These are phyloP conservation scores for Ilyonectria mors-panacis DNA, from an alignment of 2,329 filamentous ascomycete species.

Conservation along the genomic window DNA sequence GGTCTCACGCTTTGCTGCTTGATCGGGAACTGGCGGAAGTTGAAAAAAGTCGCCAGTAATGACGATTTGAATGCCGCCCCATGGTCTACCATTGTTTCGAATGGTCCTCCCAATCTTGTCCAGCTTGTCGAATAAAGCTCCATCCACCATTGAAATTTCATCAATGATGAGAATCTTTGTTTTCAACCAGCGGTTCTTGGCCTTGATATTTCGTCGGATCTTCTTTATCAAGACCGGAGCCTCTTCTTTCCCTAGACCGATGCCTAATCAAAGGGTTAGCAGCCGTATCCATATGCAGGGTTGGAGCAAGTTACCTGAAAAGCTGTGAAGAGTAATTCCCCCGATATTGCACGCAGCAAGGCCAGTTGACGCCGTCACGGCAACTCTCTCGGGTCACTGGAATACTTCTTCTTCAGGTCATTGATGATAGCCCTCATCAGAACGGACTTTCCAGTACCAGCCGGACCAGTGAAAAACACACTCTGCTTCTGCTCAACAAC, in stretches of 20 bases:
- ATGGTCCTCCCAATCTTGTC: conserved; percentile 88
- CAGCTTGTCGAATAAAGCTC: conserved; percentile 96
- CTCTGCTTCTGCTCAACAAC: conserved; percentile 87
- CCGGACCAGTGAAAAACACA: conserved; percentile 98
- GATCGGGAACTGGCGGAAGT: conserved; percentile 91
- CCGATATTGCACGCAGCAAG: conserved; percentile 97
- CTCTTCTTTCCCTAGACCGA: conserved; percentile 93
- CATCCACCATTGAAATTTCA: conserved; percentile 99
- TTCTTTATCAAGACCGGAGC: conserved; percentile 87
- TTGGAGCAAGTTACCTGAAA: conserved; percentile 73
- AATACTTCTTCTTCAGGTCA: conserved; percentile 82
- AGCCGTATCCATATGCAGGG: neutral
- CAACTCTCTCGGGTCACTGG: conserved; percentile 84
- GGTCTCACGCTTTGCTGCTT: conserved; percentile 72
- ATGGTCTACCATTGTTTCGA: conserved; percentile 91
- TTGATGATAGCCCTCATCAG: conserved; percentile 92
- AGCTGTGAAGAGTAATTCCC: conserved; percentile 95
- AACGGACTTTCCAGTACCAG: conserved; percentile 97
- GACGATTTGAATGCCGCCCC: conserved; percentile 95
- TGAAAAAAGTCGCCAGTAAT: conserved; percentile 99
- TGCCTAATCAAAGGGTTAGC: conserved; percentile 57
- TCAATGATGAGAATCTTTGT: conserved; percentile 93
- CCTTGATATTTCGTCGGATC: conserved; percentile 89
- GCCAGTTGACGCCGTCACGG: conserved; percentile 95
- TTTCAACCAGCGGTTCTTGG: conserved; percentile 88